Conservation (phyloP, 2,329 filamentous ascomycete species). For the Didymella pinodella region DNA sequence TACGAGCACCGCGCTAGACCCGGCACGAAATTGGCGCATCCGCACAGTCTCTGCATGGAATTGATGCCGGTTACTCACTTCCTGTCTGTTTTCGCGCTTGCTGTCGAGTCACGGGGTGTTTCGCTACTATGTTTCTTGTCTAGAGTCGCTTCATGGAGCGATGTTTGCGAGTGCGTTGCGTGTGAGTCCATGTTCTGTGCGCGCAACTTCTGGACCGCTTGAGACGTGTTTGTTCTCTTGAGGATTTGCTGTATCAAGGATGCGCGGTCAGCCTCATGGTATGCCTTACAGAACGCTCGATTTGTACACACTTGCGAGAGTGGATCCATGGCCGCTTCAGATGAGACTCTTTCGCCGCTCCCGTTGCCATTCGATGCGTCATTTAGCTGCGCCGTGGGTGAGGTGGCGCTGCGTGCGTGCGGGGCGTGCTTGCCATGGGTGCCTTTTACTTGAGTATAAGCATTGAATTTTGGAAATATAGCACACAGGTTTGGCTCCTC, state of each 20-base stretch:
- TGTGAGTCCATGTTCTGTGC: constrained; percentile 53
- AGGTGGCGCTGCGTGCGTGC: constrained; percentile 39
- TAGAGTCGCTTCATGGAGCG: constrained; percentile 61
- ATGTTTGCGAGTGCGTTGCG: constrained; percentile 38
- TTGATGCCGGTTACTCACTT: constrained; percentile 42
- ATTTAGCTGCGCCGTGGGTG: constrained; percentile 27
- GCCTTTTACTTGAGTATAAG: constrained; percentile 33
- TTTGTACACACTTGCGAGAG: constrained; percentile 67
- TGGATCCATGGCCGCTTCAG: constrained; percentile 66
- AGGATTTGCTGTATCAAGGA: constrained; percentile 60
- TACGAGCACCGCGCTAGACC: constrained; percentile 14
- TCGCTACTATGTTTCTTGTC: constrained; percentile 44
- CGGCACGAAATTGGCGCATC: constrained; percentile 1
- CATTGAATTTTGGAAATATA: constrained; percentile 22
- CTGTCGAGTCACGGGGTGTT: constrained; percentile 31
- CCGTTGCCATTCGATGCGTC: constrained; percentile 31
- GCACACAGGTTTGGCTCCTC: constrained; percentile 7
- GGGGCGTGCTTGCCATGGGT: constrained; percentile 40
- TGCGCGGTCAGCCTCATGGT: constrained; percentile 23
- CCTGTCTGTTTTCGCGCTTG: constrained; percentile 42
- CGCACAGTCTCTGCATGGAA: not conserved
- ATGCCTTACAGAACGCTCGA: constrained; percentile 10
- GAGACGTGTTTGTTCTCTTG: constrained; percentile 71
- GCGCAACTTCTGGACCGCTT: constrained; percentile 65
- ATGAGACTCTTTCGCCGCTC: constrained; percentile 26